These are phyloP conservation scores for Lodderomyces pseudojiufengensis DNA, from an alignment of 1,139 yeast species.

Conservation along the genomic window DNA sequence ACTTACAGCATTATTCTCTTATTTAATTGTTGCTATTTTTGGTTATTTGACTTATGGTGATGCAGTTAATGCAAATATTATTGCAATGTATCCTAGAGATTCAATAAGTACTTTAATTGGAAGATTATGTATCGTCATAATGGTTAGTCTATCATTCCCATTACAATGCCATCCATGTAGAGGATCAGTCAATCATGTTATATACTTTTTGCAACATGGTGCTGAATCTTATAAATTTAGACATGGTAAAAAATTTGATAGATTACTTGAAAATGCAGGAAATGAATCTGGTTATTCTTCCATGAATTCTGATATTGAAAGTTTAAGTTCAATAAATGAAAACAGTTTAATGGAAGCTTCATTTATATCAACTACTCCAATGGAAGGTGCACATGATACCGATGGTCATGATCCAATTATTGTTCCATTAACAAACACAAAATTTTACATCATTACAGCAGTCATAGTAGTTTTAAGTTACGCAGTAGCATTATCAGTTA, in stretches of 20 bases:
- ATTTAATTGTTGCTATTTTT: slow-evolving; percentile 67
- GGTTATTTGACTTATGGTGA: slow-evolving; percentile 92
- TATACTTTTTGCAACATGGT: slow-evolving; percentile 45
- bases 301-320: slow-evolving; percentile 21
- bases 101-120: slow-evolving; percentile 62
- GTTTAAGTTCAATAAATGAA: slow-evolving; percentile 14
- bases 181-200: slow-evolving; percentile 65
- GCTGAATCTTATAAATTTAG: slow-evolving; percentile 9
- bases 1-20: slow-evolving; percentile 58
- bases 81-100: slow-evolving; percentile 62
- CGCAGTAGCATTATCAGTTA: slow-evolving; percentile 69
- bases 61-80: slow-evolving; percentile 63
- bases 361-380: slow-evolving; percentile 45
- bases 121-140: slow-evolving; percentile 62
- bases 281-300: slow-evolving; percentile 16
- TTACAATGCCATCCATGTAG: slow-evolving; percentile 78
- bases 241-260: slow-evolving; percentile 3
- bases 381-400: slow-evolving; percentile 49
- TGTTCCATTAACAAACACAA: slow-evolving; percentile 49
- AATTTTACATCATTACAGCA: slow-evolving; percentile 62
- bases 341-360: slow-evolving; percentile 28
- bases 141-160: slow-evolving; percentile 69
- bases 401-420: slow-evolving; percentile 48
- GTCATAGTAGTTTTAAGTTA: slow-evolving; percentile 61
- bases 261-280: neutral